Percentiles rank a stretch among this genome's conserved stretches.
Conservation (phyloP, 768 basidiomycete species). For the Austroboletus eburneus region DNA sequence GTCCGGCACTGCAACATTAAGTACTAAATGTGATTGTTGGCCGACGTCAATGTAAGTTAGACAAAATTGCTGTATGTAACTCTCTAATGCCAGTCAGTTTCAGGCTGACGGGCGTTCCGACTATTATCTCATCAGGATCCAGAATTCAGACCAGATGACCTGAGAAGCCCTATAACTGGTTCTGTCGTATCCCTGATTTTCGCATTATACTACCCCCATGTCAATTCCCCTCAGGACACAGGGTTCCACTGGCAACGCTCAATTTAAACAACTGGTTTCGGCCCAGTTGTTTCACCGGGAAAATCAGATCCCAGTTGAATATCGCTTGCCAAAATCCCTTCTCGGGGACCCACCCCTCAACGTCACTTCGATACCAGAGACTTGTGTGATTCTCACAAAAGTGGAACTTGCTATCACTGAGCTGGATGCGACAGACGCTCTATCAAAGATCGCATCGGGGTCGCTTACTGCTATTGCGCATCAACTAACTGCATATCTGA, state of each 20-base stretch:
- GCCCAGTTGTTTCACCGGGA: slow-evolving; percentile 18
- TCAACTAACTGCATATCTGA: slow-evolving; percentile 39
- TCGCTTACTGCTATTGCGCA: slow-evolving; percentile 43
- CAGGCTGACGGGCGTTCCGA: no score
- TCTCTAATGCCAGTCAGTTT: no score
- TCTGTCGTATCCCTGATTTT: no score
- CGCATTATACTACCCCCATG: slow-evolving; percentile 4
- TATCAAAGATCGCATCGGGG: slow-evolving; percentile 25
- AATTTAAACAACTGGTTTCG: slow-evolving; percentile 17
- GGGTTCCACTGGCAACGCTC: slow-evolving; percentile 20
- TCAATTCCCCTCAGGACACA: slow-evolving; percentile 20
- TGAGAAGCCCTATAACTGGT: no score
- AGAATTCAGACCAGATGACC: no score
- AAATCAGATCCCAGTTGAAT: slow-evolving; percentile 22
- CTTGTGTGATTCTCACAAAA: slow-evolving; percentile 30
- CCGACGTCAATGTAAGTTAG: no score
- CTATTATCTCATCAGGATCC: no score
- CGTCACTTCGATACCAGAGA: slow-evolving; percentile 31
- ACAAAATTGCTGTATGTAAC: no score
- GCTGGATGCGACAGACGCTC: slow-evolving; percentile 34
- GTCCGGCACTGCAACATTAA: no score
- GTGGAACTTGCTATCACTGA: slow-evolving; percentile 33
- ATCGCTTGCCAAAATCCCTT: slow-evolving; percentile 12
- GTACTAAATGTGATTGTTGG: no score
- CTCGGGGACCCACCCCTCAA: slow-evolving; percentile 27